Base-by-base conservation (phyloP, 108 stramenopile species). In the Cylindrotheca fusiformis region DNA sequence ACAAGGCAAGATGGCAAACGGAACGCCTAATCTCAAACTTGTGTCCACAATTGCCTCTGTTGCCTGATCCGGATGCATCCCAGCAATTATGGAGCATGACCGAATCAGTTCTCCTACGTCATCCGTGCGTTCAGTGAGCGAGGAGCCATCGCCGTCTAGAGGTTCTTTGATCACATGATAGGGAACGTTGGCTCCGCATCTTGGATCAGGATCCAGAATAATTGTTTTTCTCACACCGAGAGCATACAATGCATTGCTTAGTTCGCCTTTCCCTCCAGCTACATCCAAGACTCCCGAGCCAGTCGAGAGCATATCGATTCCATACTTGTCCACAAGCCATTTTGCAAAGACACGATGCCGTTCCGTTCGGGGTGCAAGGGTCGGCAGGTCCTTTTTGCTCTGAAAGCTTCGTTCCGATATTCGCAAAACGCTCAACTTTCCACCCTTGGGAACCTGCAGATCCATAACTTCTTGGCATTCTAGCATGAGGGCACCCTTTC, bases 41-140 rank as follows among this genome's bases (percentile, higher is more conserved):
- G 76, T 48, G 36, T 89, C 87, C 19, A 94, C 79, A 6, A 75
- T 55, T 12, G 77, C 71, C 33, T 94, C 93, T 1, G 93, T 94
- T 25, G 93, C 93, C 60, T 87, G 78, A 76, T 93, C 91, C n/a
- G 93, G 86, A 73, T 94, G 93, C 57, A 94, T 78, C 1, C 93
- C 93, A 19, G 80, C 74, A 17, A 93, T 67, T 8, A 96, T 52
- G 24, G 85, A 78, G 78, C 56, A 94, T 55, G 8, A 80, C 18
- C 54, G 70, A 44, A 60, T 61, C 31, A 29, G 55, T 58, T 59
- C 36, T 10, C 36, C 36, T 41, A 41, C 36, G 10, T 14, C 14
- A 41, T 41, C 36, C 10, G 36, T 41, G 36, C 36, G 36, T 10
- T 41, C 36, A 41, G 36, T 41, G 36, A 41, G 36, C 14, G 10